Evolutionary conservation across 306 rosid genomes (phyloP).

Genomic region (Dryas alaskensis): DNA sequence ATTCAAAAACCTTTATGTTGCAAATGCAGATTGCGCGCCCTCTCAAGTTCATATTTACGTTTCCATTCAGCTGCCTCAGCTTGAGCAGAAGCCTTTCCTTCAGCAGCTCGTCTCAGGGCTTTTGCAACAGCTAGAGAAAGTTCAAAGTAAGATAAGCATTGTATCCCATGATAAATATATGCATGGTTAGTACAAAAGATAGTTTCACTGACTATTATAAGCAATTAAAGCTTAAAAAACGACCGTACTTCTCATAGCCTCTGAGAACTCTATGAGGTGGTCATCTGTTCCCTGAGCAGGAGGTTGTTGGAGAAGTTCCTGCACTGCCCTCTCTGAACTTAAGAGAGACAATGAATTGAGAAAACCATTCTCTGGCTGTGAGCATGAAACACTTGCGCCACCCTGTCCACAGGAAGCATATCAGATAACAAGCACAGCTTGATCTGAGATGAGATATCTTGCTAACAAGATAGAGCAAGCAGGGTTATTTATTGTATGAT

Average conservation of each 20-base stretch:
- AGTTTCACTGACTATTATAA: constrained; percentile 17
- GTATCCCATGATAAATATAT: constrained; percentile 26
- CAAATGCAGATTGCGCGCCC: constrained; percentile 54
- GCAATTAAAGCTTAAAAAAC: constrained; percentile 17
- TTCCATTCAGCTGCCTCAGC: constrained; percentile 98
- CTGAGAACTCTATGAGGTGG: constrained; percentile 94
- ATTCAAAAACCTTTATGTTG: constrained; percentile 57
- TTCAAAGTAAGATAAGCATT: constrained; percentile 43
- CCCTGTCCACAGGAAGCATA: constrained; percentile 48
- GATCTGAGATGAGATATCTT: background rate
- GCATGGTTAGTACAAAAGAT: constrained; percentile 22
- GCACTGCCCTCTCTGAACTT: constrained; percentile 69
- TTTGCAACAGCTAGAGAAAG: constrained; percentile 79
- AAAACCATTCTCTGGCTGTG: constrained; percentile 64
- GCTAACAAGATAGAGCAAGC: background rate
- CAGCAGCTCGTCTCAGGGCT: constrained; percentile 83
- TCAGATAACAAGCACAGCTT: constrained; percentile 12
- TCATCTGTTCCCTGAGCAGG: constrained; percentile 72
- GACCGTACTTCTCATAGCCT: constrained; percentile 84
- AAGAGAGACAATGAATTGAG: constrained; percentile 55
- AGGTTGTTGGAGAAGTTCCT: constrained; percentile 68
- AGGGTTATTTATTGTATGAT: background rate
- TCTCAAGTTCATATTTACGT: constrained; percentile 90
- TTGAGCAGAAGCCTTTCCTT: constrained; percentile 92
- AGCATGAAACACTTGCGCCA: constrained; percentile 44